phyloP scores from a whole-genome alignment of 805 yeast genomes.

The Naumovozyma castellii region DNA sequence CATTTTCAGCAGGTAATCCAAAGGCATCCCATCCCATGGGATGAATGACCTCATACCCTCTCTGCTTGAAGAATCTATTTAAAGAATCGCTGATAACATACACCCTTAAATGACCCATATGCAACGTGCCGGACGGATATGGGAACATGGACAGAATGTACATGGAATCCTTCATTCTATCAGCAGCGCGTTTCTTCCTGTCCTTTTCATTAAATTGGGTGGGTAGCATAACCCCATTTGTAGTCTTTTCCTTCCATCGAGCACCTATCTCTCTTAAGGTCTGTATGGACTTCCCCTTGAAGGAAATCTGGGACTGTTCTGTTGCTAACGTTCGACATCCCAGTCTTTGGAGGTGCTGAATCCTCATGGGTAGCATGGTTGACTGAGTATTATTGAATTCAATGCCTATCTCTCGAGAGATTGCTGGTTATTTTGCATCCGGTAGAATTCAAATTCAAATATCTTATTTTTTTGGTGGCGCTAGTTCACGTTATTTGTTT shows the following conservation, averaged over 20 bases:
- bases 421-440: neutral
- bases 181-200: neutral
- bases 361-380: no score
- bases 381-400: no score
- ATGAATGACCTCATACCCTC: slow-evolving; percentile 72
- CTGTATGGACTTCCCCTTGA: neutral
- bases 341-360: no score
- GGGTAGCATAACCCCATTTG: slow-evolving; percentile 8
- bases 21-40: slow-evolving; percentile 99
- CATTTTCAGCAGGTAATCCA: slow-evolving; percentile 97
- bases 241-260: slow-evolving; percentile 23
- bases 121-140: slow-evolving; percentile 88
- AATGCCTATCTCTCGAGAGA: no score
- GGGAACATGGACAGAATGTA: slow-evolving; percentile 88
- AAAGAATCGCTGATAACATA: slow-evolving; percentile 83
- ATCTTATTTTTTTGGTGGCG: no score
- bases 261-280: slow-evolving; percentile 14
- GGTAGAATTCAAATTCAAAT: neutral
- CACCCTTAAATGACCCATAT: slow-evolving; percentile 90
- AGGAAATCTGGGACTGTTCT: no score
- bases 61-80: slow-evolving; percentile 66
- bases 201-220: neutral
- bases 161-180: slow-evolving; percentile 9
- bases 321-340: no score
- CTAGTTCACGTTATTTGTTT: no score